Conservation (phyloP, 306 rosid species). For the Cyamopsis tetragonoloba region DNA sequence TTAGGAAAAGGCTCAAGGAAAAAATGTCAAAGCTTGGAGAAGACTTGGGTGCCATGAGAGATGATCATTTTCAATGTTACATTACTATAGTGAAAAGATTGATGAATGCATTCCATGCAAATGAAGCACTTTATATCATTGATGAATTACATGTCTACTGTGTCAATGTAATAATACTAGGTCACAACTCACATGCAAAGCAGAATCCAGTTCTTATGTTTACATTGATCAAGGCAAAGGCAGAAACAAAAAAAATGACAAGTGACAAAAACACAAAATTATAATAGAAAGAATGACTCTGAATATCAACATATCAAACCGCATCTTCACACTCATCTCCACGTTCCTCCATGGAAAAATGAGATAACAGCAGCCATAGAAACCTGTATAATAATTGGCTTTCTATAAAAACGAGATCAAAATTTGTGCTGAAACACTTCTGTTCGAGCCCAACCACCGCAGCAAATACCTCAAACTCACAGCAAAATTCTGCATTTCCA, state of each 20-base stretch:
- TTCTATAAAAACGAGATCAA: slow-evolving; percentile 18
- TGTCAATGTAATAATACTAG: background rate
- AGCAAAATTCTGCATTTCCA: background rate
- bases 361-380: background rate
- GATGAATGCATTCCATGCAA: too few relatives aligned
- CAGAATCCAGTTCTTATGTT: too few relatives aligned
- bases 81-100: too few relatives aligned
- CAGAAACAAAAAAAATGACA: too few relatives aligned
- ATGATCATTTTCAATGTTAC: too few relatives aligned
- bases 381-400: background rate
- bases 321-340: background rate
- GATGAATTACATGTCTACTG: background rate
- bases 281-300: background rate
- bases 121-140: too few relatives aligned
- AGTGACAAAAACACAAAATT: background rate
- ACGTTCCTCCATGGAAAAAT: background rate
- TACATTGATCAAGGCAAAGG: too few relatives aligned
- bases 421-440: slow-evolving; percentile 5
- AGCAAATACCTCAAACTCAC: background rate
- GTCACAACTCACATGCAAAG: background rate
- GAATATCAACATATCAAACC: background rate
- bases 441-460: background rate
- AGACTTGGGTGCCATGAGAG: too few relatives aligned
- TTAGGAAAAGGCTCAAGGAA: too few relatives aligned
- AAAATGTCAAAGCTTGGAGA: too few relatives aligned